A percentile compares a stretch with the other conserved stretches of the same genome.
Evolutionary conservation across 2,329 filamentous ascomycete genomes (phyloP).

Genomic region (Cercospora canescens): DNA sequence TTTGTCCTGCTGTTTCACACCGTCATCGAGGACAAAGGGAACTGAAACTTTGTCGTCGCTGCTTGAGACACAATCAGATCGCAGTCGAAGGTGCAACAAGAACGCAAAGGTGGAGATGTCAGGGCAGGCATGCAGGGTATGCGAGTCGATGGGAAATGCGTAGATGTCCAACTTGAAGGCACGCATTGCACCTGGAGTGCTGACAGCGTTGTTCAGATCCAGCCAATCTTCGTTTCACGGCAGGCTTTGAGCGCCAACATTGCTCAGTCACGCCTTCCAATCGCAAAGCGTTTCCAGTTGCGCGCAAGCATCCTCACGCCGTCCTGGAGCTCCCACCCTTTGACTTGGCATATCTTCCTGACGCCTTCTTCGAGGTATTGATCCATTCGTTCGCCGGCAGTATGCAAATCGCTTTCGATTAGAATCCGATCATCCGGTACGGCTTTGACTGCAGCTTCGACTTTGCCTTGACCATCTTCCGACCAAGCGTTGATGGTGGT

Average conservation of each 20-base stretch:
- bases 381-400: conserved; percentile 81
- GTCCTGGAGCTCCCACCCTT: conserved; percentile 72
- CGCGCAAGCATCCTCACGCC: conserved; percentile 66
- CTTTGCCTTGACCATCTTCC: conserved; percentile 49
- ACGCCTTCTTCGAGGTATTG: conserved; percentile 71
- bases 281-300: conserved; percentile 79
- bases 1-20: not conserved
- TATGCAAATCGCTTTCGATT: conserved; percentile 87
- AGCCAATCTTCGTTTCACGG: not conserved
- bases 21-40: not conserved
- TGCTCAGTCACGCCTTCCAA: conserved; percentile 48
- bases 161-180: not conserved
- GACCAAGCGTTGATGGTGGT: conserved; percentile 68
- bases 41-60: not conserved
- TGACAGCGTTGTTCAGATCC: not conserved
- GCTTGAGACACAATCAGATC: not conserved
- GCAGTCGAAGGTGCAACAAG: not conserved
- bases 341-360: conserved; percentile 72
- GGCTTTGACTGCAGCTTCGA: conserved; percentile 66
- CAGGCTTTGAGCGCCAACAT: not conserved
- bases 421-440: conserved; percentile 78
- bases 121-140: not conserved
- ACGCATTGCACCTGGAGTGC: not conserved
- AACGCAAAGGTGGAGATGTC: not conserved
- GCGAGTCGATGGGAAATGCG: not conserved